A percentile compares a stretch with the other conserved stretches of the same genome.
phyloP scores from a whole-genome alignment of 2,329 filamentous ascomycete genomes.

The Fusarium sp. region DNA sequence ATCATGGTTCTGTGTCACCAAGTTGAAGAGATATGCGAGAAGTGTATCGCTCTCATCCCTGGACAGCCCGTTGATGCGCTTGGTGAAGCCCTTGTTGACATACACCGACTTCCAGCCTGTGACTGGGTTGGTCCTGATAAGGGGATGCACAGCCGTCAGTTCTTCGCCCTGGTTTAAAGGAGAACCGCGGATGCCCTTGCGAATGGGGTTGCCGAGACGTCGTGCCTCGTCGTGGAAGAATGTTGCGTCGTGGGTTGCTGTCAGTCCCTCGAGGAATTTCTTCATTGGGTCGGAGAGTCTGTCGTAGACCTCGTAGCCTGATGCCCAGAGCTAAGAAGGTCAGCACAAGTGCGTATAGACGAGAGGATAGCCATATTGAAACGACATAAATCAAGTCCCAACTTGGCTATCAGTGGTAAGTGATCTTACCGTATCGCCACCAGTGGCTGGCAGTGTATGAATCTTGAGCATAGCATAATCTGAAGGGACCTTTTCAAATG shows the following conservation, averaged over 20 bases:
- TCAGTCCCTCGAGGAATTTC: conserved; percentile 60
- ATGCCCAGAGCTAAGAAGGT: conserved; percentile 66
- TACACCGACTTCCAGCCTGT: conserved; percentile 68
- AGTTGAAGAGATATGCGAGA: conserved; percentile 60
- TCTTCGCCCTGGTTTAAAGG: conserved; percentile 66
- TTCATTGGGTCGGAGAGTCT: conserved; percentile 61
- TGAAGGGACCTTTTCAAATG: conserved; percentile 68
- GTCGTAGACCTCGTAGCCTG: conserved; percentile 69
- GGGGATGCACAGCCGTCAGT: conserved; percentile 62
- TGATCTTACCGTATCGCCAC: conserved; percentile 62
- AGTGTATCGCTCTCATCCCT: conserved; percentile 64
- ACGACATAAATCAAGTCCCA: not conserved
- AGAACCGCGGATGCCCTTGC: conserved; percentile 60
- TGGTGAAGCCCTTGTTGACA: conserved; percentile 62
- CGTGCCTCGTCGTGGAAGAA: conserved; percentile 63
- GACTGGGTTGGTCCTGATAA: conserved; percentile 69
- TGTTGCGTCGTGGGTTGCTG: conserved; percentile 58
- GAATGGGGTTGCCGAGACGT: conserved; percentile 58
- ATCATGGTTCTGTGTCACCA: conserved; percentile 66
- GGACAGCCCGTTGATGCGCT: conserved; percentile 65
- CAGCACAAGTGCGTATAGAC: conserved; percentile 41
- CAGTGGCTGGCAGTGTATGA: conserved; percentile 64
- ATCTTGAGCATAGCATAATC: conserved; percentile 72
- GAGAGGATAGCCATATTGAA: not conserved
- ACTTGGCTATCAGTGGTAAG: not conserved